A percentile compares a stretch with the other conserved stretches of the same genome.
Evolutionary conservation across 2,329 filamentous ascomycete species (phyloP).

Genomic region (Xylaria sp.): DNA sequence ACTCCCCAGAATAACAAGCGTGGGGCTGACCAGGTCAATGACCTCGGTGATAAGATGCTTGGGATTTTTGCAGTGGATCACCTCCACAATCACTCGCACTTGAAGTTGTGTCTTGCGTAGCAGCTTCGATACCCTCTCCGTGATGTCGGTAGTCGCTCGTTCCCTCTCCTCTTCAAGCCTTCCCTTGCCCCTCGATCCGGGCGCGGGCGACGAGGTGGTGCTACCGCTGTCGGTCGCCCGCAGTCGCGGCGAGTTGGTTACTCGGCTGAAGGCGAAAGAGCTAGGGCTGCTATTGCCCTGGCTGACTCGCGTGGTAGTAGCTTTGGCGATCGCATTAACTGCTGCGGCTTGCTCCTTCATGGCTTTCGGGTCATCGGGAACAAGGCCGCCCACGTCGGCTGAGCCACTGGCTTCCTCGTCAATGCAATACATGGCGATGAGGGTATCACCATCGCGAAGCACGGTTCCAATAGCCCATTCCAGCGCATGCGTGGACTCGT

Average conservation of each 20-base stretch:
- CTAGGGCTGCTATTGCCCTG: slow-evolving; percentile 44
- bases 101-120: slow-evolving; percentile 92
- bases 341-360: slow-evolving; percentile 81
- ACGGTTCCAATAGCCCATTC: slow-evolving; percentile 99
- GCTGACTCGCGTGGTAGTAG: slow-evolving; percentile 40
- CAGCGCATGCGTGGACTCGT: slow-evolving; percentile 92
- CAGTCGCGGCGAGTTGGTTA: slow-evolving; percentile 52
- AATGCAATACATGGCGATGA: slow-evolving; percentile 92
- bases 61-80: slow-evolving; percentile 97
- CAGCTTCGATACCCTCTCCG: slow-evolving; percentile 83
- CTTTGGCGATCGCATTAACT: slow-evolving; percentile 70
- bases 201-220: slow-evolving; percentile 59
- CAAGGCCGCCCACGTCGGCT: slow-evolving; percentile 60
- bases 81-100: slow-evolving; percentile 92
- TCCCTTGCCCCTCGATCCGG: slow-evolving; percentile 61
- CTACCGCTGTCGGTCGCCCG: slow-evolving; percentile 52
- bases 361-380: slow-evolving; percentile 78
- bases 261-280: slow-evolving; percentile 44
- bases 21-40: slow-evolving; percentile 92
- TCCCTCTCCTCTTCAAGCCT: slow-evolving; percentile 82
- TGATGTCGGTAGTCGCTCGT: slow-evolving; percentile 84
- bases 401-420: slow-evolving; percentile 83
- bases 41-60: slow-evolving; percentile 97
- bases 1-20: slow-evolving; percentile 91
- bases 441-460: slow-evolving; percentile 90